A percentile compares a stretch with the other conserved stretches of the same genome.
These are phyloP conservation scores for Punctularia strigosozonata DNA, from an alignment of 768 basidiomycete genomes.

Conservation along the genomic window DNA sequence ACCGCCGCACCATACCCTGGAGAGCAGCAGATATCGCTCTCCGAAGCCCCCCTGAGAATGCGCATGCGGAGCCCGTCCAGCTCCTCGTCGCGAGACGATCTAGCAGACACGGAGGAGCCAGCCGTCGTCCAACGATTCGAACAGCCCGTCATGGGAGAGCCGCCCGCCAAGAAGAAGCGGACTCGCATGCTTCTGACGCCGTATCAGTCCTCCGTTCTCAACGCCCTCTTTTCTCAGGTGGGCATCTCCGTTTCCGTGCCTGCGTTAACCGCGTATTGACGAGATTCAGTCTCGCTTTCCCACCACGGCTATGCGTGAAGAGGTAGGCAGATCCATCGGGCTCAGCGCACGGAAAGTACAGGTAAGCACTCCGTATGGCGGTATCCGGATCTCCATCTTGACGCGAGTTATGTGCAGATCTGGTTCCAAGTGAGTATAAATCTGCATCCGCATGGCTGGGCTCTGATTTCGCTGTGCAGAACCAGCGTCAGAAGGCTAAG, in stretches of 20 bases:
- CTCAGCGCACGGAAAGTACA: conserved; percentile 85
- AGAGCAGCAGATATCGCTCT: too few relatives aligned
- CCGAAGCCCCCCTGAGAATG: conserved; percentile 20
- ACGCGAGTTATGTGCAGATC: conserved; percentile 36
- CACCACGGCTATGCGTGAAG: conserved; percentile 77
- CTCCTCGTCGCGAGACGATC: conserved; percentile 40
- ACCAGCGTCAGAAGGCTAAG: conserved; percentile 80
- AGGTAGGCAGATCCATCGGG: conserved; percentile 80
- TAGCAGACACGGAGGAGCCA: conserved; percentile 55
- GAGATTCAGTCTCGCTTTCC: conserved; percentile 69
- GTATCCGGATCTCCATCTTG: conserved; percentile 6
- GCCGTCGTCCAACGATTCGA: too few relatives aligned
- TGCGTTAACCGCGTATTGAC: background rate
- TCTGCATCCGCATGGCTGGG: conserved; percentile 5
- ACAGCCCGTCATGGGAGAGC: conserved; percentile 32
- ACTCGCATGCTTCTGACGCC: conserved; percentile 80
- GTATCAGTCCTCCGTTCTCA: conserved; percentile 80
- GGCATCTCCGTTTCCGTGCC: conserved; percentile 9
- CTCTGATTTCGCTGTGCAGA: conserved; percentile 32
- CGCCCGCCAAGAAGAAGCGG: conserved; percentile 58
- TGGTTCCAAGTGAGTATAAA: conserved; percentile 69
- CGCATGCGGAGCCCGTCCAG: conserved; percentile 15
- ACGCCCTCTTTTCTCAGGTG: conserved; percentile 80
- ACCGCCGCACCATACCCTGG: too few relatives aligned
- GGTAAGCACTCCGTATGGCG: conserved; percentile 29